Conservation (phyloP, 306 rosid genomes). For the Mimosa bimucronata region DNA sequence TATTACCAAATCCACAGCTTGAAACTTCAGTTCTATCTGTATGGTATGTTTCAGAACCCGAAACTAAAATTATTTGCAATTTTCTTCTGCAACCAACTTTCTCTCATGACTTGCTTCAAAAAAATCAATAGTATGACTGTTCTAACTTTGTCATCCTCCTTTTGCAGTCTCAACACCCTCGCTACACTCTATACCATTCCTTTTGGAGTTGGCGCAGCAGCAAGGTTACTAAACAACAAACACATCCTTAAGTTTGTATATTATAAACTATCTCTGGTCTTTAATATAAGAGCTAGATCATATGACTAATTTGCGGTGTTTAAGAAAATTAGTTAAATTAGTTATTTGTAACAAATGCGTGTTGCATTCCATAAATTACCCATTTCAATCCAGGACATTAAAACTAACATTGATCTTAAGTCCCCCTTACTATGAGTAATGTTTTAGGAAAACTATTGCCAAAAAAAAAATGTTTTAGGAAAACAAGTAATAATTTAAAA, state of each 20-base stretch:
- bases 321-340: too few relatives aligned
- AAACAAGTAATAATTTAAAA: too few relatives aligned
- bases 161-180: conserved; percentile 61
- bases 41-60: conserved; percentile 49
- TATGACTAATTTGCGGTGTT: too few relatives aligned
- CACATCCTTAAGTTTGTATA: not conserved
- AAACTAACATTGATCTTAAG: too few relatives aligned
- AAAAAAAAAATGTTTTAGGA: too few relatives aligned
- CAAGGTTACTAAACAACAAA: conserved; percentile 46
- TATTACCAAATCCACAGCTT: conserved; percentile 80
- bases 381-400: too few relatives aligned
- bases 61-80: not conserved
- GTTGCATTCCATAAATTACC: too few relatives aligned
- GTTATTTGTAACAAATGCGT: too few relatives aligned
- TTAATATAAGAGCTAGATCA: too few relatives aligned
- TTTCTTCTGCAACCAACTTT: not conserved
- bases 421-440: too few relatives aligned
- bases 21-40: conserved; percentile 81
- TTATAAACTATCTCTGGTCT: not conserved
- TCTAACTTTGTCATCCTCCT: conserved; percentile 12
- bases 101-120: not conserved
- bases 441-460: too few relatives aligned
- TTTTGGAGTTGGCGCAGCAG: conserved; percentile 73
- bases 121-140: not conserved
- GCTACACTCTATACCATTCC: conserved; percentile 62